phyloP scores from a whole-genome alignment of 2,329 filamentous ascomycete species.

The Ophiocordyceps sinensis region DNA sequence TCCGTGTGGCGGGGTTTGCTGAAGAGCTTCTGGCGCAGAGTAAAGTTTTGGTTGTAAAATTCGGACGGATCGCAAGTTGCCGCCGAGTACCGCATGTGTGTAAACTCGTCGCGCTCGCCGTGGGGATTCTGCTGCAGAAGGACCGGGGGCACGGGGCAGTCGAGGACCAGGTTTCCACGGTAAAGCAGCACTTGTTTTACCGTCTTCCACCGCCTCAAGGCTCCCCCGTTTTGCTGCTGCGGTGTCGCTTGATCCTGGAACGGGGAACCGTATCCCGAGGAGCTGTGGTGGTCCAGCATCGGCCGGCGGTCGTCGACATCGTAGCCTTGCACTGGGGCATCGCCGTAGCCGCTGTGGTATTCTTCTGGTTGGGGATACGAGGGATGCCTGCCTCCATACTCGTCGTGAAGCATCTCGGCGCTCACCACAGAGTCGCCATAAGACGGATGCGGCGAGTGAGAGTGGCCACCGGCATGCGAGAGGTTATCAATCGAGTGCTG shows the following conservation, averaged over 20 bases:
- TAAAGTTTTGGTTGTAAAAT: constrained; percentile 83
- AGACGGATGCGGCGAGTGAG: constrained; percentile 12
- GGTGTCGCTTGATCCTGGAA: constrained; percentile 28
- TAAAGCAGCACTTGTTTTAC: constrained; percentile 98
- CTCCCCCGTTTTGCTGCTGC: constrained; percentile 18
- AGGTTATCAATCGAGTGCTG: constrained; percentile 40
- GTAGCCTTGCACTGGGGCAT: constrained; percentile 36
- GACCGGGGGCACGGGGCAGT: constrained; percentile 85
- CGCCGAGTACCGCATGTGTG: constrained; percentile 85
- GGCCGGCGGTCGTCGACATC: constrained; percentile 60
- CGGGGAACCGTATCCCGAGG: constrained; percentile 20
- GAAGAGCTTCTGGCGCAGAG: constrained; percentile 79
- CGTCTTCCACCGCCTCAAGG: constrained; percentile 87
- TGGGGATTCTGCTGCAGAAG: constrained; percentile 80
- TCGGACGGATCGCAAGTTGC: constrained; percentile 86
- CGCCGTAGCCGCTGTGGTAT: constrained; percentile 44
- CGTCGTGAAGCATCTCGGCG: constrained; percentile 71
- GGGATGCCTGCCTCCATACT: constrained; percentile 15
- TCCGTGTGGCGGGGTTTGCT: constrained; percentile 87
- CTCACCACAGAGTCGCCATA: constrained; percentile 60
- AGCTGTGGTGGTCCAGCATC: constrained; percentile 54
- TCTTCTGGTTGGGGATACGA: constrained; percentile 47
- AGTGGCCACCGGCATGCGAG: constrained; percentile 26
- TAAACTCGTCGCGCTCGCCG: constrained; percentile 82
- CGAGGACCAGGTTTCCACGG: constrained; percentile 89